These are phyloP conservation scores for Hypoxylon rubiginosum DNA, from an alignment of 2,329 filamentous ascomycete species.

Conservation along the genomic window DNA sequence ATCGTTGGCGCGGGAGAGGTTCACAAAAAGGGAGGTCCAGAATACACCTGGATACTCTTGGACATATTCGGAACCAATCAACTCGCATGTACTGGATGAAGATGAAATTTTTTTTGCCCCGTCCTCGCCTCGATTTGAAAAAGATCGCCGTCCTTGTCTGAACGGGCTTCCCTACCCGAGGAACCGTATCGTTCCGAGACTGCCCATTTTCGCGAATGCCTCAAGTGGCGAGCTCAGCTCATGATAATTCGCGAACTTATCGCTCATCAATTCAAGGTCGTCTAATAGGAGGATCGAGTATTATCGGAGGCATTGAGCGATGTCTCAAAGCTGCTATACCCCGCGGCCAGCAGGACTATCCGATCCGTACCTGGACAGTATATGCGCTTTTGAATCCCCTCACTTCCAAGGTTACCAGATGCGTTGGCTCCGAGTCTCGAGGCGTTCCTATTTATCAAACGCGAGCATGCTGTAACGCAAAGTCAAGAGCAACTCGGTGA, in stretches of 20 bases:
- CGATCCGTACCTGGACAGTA: not conserved
- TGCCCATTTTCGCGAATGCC: slow-evolving; percentile 26
- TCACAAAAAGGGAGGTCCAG: slow-evolving; percentile 38
- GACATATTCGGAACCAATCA: slow-evolving; percentile 39
- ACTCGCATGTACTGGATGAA: slow-evolving; percentile 41
- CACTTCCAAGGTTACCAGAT: slow-evolving; percentile 7
- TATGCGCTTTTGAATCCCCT: slow-evolving; percentile 2
- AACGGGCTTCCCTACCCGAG: slow-evolving; percentile 28
- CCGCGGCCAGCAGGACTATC: slow-evolving; percentile 4
- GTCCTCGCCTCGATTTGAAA: slow-evolving; percentile 33
- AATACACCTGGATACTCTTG: slow-evolving; percentile 24
- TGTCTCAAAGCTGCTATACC: slow-evolving; percentile 3
- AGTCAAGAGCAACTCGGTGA: slow-evolving; percentile 22
- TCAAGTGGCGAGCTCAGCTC: slow-evolving; percentile 23
- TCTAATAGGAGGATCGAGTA: slow-evolving; percentile 19
- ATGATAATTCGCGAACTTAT: slow-evolving; percentile 30
- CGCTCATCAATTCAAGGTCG: slow-evolving; percentile 22
- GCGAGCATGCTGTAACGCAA: not conserved
- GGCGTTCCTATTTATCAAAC: slow-evolving; percentile 5
- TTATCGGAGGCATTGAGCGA: slow-evolving; percentile 28
- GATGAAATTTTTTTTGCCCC: slow-evolving; percentile 36
- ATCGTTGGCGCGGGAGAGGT: slow-evolving; percentile 33
- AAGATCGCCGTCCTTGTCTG: slow-evolving; percentile 28
- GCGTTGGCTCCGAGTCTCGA: not conserved
- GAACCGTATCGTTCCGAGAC: slow-evolving; percentile 29